These are phyloP conservation scores for Fusarium sp. DNA, from an alignment of 2,329 filamentous ascomycete species.

Conservation along the genomic window DNA sequence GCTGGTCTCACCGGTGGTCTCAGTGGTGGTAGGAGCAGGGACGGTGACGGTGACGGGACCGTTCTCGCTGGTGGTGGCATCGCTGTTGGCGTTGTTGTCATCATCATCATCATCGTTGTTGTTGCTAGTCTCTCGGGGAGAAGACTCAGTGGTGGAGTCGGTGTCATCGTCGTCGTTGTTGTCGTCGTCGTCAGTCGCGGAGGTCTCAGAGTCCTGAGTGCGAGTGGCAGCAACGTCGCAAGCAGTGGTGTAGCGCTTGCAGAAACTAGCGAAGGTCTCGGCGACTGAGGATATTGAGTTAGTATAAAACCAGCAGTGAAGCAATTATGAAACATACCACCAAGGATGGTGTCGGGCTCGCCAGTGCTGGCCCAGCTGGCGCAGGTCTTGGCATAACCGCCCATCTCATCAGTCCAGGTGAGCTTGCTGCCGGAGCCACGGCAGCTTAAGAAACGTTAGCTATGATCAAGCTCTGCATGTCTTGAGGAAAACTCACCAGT, in stretches of 20 bases:
- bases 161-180: constrained; percentile 15
- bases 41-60: constrained; percentile 39
- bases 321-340: constrained; percentile 28
- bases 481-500: constrained; percentile 41
- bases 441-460: constrained; percentile 40
- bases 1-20: constrained; percentile 13
- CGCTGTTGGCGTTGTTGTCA: background rate
- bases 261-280: constrained; percentile 44
- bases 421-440: constrained; percentile 25
- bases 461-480: background rate
- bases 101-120: background rate
- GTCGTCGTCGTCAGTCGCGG: constrained; percentile 4
- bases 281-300: constrained; percentile 40
- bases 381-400: constrained; percentile 45
- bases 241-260: constrained; percentile 44
- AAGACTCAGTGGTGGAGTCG: constrained; percentile 15
- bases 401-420: constrained; percentile 46
- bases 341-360: constrained; percentile 40
- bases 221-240: constrained; percentile 29
- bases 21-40: constrained; percentile 18
- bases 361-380: constrained; percentile 44
- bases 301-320: constrained; percentile 5
- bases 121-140: constrained; percentile 11
- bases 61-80: constrained; percentile 14
- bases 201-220: constrained; percentile 19